Conservation (phyloP, 371 early-diverging fungal genomes). For the Thermomucor indicae-seudaticae region DNA sequence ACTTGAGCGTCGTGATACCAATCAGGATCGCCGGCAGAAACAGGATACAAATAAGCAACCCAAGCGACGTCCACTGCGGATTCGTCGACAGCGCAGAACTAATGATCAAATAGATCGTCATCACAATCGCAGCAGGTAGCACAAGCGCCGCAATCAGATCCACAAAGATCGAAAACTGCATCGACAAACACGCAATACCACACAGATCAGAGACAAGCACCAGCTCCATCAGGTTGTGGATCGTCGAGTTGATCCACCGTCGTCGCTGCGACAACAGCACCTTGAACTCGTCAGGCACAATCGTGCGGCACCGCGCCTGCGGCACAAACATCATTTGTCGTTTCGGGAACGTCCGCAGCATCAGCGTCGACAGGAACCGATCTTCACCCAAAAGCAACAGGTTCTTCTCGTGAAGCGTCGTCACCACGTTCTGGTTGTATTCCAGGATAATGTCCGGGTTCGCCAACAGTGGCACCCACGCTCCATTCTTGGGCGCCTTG, state of each 20-base stretch:
- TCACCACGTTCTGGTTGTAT: constrained; percentile 90
- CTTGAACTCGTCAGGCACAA: constrained; percentile 77
- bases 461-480: constrained; percentile 81
- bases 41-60: constrained; percentile 62
- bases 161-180: constrained; percentile 83
- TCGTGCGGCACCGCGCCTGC: constrained; percentile 79
- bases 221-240: constrained; percentile 91
- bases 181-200: constrained; percentile 85
- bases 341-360: constrained; percentile 91
- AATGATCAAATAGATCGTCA: constrained; percentile 53
- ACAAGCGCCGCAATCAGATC: constrained; percentile 84
- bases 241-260: constrained; percentile 92
- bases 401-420: constrained; percentile 95
- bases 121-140: constrained; percentile 77
- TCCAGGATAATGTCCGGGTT: constrained; percentile 86
- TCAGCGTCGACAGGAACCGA: constrained; percentile 91
- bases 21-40: constrained; percentile 86
- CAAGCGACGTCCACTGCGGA: constrained; percentile 62
- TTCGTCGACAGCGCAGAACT: constrained; percentile 41
- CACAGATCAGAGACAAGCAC: constrained; percentile 83
- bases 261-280: constrained; percentile 84
- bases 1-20: constrained; percentile 76
- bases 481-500: constrained; percentile 74
- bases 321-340: constrained; percentile 94
- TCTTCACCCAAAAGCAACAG: constrained; percentile 94